A percentile compares a stretch with the other conserved stretches of the same genome.
phyloP scores from a whole-genome alignment of 176 grass and related monocot genomes.

The Alopecurus myosuroides region DNA sequence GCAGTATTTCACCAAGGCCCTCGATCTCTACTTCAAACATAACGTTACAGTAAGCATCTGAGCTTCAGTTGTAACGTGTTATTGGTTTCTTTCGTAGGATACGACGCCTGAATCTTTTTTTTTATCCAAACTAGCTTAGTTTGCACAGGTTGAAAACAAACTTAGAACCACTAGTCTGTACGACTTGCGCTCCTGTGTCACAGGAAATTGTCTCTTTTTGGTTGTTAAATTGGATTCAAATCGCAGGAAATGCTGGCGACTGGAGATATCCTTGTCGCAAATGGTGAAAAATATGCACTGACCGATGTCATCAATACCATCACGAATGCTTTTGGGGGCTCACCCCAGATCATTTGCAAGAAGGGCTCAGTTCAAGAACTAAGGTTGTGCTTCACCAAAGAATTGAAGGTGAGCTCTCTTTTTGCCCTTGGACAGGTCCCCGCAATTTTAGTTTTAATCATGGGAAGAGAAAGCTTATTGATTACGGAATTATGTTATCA shows the following conservation, averaged over 20 bases:
- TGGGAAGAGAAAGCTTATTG: not conserved
- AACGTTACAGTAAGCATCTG: constrained; percentile 36
- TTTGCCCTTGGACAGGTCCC: not conserved
- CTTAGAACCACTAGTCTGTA: not conserved
- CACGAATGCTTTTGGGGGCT: constrained; percentile 61
- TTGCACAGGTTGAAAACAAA: not conserved
- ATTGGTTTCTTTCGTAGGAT: not conserved
- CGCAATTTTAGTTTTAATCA: not conserved
- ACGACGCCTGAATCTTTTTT: not conserved
- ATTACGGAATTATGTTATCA: not conserved
- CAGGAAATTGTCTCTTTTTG: not conserved
- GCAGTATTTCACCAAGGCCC: constrained; percentile 31
- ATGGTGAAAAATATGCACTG: constrained; percentile 53
- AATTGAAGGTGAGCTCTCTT: constrained; percentile 65
- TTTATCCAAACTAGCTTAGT: not conserved
- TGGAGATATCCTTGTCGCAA: constrained; percentile 45
- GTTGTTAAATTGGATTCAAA: not conserved
- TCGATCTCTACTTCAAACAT: constrained; percentile 49
- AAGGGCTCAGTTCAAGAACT: constrained; percentile 73
- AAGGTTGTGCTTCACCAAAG: constrained; percentile 87
- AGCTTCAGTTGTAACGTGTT: not conserved
- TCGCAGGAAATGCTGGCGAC: constrained; percentile 63
- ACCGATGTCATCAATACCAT: constrained; percentile 51
- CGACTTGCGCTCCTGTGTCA: not conserved
- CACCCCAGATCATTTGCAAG: constrained; percentile 62